Evolutionary conservation across 805 yeast genomes (phyloP).

Genomic region (Teunomyces barrocoloradensis): DNA sequence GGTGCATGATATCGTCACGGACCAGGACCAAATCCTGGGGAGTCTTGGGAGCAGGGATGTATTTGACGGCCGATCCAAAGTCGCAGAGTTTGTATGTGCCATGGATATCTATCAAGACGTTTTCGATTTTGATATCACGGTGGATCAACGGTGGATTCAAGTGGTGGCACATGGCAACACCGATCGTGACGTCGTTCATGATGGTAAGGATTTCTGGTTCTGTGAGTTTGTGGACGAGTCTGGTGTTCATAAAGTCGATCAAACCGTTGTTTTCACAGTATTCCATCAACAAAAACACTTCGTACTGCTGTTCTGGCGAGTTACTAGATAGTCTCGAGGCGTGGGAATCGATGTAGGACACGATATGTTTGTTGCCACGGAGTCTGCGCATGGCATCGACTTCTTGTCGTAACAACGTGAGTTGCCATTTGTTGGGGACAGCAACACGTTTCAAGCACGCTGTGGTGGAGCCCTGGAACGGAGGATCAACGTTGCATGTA

Average conservation of each 20-base stretch:
- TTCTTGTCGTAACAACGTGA: conserved; percentile 84
- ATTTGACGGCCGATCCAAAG: conserved; percentile 75
- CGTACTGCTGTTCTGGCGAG: conserved; percentile 53
- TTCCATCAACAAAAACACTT: conserved; percentile 79
- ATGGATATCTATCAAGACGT: conserved; percentile 60
- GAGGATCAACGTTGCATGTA: conserved; percentile 67
- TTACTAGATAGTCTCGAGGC: conserved; percentile 62
- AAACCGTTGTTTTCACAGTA: conserved; percentile 72
- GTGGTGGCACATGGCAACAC: conserved; percentile 77
- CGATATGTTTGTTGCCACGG: conserved; percentile 74
- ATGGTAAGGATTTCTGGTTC: conserved; percentile 68
- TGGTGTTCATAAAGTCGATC: conserved; percentile 75
- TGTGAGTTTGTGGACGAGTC: conserved; percentile 61
- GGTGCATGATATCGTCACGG: conserved; percentile 68
- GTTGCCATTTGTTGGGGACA: conserved; percentile 84
- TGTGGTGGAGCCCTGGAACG: conserved; percentile 46
- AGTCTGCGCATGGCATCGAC: conserved; percentile 96
- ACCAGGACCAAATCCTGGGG: conserved; percentile 57
- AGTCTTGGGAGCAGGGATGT: conserved; percentile 59
- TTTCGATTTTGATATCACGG: conserved; percentile 80
- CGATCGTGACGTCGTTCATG: conserved; percentile 67
- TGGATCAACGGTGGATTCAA: conserved; percentile 69
- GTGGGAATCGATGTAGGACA: conserved; percentile 91
- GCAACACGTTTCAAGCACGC: conserved; percentile 94
- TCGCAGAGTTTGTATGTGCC: conserved; percentile 72